Conservation (phyloP, 176 grass and related monocot species). For the Thalia dealbata region DNA sequence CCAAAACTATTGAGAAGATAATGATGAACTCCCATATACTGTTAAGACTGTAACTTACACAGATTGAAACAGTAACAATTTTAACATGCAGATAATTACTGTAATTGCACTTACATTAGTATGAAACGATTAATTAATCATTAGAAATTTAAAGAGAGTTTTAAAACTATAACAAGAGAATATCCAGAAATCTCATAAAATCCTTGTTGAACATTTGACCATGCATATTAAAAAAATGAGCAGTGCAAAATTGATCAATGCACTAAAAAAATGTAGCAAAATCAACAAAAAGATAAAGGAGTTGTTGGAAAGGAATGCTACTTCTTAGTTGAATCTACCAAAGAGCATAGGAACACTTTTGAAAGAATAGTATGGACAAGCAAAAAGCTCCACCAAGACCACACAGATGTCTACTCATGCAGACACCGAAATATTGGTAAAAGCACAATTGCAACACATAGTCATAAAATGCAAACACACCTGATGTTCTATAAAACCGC, state of each 20-base stretch:
- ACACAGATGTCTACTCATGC: too few relatives aligned
- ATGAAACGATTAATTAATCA: neutral
- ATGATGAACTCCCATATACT: neutral
- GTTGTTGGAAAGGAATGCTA: neutral
- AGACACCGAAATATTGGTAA: neutral
- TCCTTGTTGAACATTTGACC: too few relatives aligned
- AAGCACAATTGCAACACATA: neutral
- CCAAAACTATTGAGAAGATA: neutral
- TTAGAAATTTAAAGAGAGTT: neutral
- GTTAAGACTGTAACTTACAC: neutral
- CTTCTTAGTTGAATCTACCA: neutral
- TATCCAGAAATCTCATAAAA: neutral
- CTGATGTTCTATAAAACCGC: constrained; percentile 91
- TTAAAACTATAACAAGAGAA: neutral
- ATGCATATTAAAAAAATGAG: neutral
- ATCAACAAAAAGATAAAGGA: neutral
- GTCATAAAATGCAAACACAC: constrained; percentile 34
- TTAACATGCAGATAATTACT: neutral
- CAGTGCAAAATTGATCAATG: neutral
- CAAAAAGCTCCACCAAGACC: too few relatives aligned
- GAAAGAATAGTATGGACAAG: too few relatives aligned
- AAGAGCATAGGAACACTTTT: neutral
- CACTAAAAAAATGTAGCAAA: neutral
- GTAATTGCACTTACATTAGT: neutral
- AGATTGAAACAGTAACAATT: neutral